A percentile compares a stretch with the other conserved stretches of the same genome.
These are phyloP conservation scores for Hapsidospora chrysogenum DNA, from an alignment of 495 filamentous ascomycete species.

Conservation along the genomic window DNA sequence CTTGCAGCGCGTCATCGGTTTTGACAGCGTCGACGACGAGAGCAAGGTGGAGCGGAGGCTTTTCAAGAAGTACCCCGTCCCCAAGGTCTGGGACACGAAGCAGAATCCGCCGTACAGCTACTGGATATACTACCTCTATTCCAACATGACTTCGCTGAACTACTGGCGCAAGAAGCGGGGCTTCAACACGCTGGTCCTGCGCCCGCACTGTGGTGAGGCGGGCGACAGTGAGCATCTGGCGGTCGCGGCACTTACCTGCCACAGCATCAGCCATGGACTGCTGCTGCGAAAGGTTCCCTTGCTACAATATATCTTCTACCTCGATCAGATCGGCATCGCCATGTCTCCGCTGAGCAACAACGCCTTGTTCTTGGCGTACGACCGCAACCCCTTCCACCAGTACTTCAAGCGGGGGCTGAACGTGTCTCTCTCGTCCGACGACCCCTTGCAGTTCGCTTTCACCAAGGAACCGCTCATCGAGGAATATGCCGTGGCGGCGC, in stretches of 20 bases:
- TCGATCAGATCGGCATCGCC: slow-evolving; percentile 94
- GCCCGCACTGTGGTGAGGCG: slow-evolving; percentile 92
- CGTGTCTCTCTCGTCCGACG: slow-evolving; percentile 90
- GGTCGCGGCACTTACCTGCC: slow-evolving; percentile 80
- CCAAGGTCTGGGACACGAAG: slow-evolving; percentile 70
- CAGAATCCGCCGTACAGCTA: slow-evolving; percentile 98
- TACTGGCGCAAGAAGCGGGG: slow-evolving; percentile 76
- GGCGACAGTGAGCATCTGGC: slow-evolving; percentile 94
- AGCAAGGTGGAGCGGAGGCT: slow-evolving; percentile 87
- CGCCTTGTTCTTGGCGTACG: slow-evolving; percentile 89
- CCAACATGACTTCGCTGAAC: slow-evolving; percentile 88
- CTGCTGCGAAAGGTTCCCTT: slow-evolving; percentile 85
- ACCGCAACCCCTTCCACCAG: slow-evolving; percentile 85
- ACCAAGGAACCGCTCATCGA: slow-evolving; percentile 97
- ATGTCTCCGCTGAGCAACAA: slow-evolving; percentile 99
- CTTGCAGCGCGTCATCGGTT: slow-evolving; percentile 84
- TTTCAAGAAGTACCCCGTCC: slow-evolving; percentile 85
- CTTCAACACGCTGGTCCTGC: slow-evolving; percentile 88
- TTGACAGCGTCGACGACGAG: slow-evolving; percentile 96
- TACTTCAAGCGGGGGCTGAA: slow-evolving; percentile 93
- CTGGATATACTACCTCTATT: slow-evolving; percentile 95
- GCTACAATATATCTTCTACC: slow-evolving; percentile 92
- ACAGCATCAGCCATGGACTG: slow-evolving; percentile 94
- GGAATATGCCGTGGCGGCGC: slow-evolving; percentile 92
- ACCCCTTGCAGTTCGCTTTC: slow-evolving; percentile 94